Evolutionary conservation across 2,329 filamentous ascomycete species (phyloP).

Genomic region (Fusarium tanahbumbuense): DNA sequence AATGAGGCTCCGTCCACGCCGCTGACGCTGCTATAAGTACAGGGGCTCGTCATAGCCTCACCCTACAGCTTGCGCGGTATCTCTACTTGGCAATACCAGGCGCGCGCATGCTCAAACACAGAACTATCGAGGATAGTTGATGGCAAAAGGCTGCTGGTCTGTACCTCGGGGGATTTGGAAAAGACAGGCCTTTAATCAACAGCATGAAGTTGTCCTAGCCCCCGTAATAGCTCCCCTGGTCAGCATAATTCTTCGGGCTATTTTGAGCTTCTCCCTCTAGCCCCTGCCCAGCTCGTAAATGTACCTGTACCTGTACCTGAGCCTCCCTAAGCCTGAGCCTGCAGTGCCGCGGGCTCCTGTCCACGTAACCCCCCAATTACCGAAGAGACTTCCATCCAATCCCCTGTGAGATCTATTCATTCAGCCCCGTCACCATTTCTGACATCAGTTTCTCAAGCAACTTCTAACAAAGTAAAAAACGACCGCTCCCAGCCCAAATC

Average conservation of each 20-base stretch:
- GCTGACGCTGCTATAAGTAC: conserved; percentile 6
- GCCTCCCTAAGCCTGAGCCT: not conserved
- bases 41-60: conserved; percentile 32
- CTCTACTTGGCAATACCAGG: conserved; percentile 19
- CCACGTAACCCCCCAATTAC: conserved; percentile 41
- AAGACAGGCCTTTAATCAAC: not conserved
- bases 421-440: conserved; percentile 32
- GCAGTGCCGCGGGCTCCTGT: conserved; percentile 9
- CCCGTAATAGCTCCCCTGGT: not conserved
- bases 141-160: not conserved
- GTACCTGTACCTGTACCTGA: conserved; percentile 4
- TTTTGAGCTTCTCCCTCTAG: not conserved
- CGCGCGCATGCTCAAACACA: conserved; percentile 40
- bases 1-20: conserved; percentile 29
- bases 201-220: not conserved
- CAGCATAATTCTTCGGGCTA: conserved; percentile 4
- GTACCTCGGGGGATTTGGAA: not conserved
- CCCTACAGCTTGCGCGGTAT: not conserved
- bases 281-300: not conserved
- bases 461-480: conserved; percentile 11
- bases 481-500: not conserved
- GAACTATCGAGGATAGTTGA: not conserved
- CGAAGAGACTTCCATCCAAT: not conserved
- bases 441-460: conserved; percentile 30
- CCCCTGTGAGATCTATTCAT: not conserved